phyloP scores from a whole-genome alignment of 73 alveolate species.

The Blepharisma stoltei region DNA sequence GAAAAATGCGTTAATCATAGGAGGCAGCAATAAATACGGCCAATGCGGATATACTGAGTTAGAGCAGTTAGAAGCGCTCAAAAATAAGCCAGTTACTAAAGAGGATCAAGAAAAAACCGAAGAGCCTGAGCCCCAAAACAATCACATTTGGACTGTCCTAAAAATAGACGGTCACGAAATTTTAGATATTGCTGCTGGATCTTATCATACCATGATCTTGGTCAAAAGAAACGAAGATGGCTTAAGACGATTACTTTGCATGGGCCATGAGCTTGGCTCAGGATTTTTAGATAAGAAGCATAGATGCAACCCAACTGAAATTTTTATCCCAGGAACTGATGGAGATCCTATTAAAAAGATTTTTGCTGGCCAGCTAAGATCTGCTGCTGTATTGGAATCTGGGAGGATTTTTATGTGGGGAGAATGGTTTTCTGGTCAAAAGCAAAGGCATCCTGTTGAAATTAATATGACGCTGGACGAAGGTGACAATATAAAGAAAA shows the following conservation, averaged over 20 bases:
- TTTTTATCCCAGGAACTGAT: neutral
- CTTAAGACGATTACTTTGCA: neutral
- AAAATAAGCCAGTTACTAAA: neutral
- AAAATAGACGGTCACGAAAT: neutral
- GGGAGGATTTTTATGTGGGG: no score
- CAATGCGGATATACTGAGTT: neutral
- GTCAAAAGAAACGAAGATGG: neutral
- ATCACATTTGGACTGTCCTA: neutral
- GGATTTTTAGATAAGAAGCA: constrained; percentile 30
- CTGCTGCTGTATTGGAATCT: no score
- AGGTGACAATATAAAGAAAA: neutral
- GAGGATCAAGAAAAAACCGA: neutral
- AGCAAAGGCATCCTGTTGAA: no score
- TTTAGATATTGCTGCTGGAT: constrained; percentile 12
- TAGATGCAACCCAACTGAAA: constrained; percentile 27
- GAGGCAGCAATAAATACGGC: constrained; percentile 23
- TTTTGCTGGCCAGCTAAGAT: no score
- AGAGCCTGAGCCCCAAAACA: no score
- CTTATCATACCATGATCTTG: constrained; percentile 1
- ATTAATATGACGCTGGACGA: neutral
- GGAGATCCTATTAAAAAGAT: no score
- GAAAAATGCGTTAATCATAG: neutral
- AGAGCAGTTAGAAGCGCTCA: neutral
- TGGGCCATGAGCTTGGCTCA: constrained; percentile 29
- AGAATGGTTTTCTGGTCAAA: no score